Base-by-base conservation (phyloP, 164 flowering plant genomes). In the Nymphaea thermarum region DNA sequence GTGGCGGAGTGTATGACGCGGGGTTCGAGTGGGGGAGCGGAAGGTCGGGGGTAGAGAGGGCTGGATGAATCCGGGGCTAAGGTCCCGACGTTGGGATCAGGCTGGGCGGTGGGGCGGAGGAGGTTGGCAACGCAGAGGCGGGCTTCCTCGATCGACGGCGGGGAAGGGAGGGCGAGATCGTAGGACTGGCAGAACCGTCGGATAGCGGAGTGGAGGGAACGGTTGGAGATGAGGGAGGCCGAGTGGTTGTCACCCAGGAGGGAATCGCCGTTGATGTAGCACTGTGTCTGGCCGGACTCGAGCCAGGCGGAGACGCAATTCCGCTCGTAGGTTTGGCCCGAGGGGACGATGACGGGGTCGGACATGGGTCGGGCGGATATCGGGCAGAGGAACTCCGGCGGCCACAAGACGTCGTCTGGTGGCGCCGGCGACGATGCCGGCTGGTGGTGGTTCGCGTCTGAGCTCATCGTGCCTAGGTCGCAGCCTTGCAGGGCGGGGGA, bases 251-350 rank as follows among this genome's bases (percentile, higher is more conserved):
- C 73, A 12, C 5, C 55, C 11, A 12, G 12, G 0, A 61, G 64
- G 8, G 7, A n/a, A 2, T 61, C 42, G 36, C 36, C 25, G 64
- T 8, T 61, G 64, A 36, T 36, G 36, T 6, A 36, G 64, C 64
- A 61, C 4, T n/a, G 64, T 6, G 25, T 61, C 8, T 36, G 64
- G 17, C 64, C 64, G 42, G 25, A 17, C 42, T 61, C 42, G 11
- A 61, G 8, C 71, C 98, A 95, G 42, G 82, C 89, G 45, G 80
- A 78, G 6, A 85, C 84, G 45, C 84, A 83, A 25, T 71, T 66
- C 0, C 96, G 84, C 77, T 92, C 98, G 72, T 86, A 89, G 14
- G 95, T 86, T 45, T 92, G 95, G 42, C 98, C 99, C 8, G 99
- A 89, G 4, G 89, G 45, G 53, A 95, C 88, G 3, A 90, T 85